Evolutionary conservation across 345 rosid genomes (phyloP), one percentile per base, ranked within the genome.

Genomic region (Pugionium dolabratum): DNA sequence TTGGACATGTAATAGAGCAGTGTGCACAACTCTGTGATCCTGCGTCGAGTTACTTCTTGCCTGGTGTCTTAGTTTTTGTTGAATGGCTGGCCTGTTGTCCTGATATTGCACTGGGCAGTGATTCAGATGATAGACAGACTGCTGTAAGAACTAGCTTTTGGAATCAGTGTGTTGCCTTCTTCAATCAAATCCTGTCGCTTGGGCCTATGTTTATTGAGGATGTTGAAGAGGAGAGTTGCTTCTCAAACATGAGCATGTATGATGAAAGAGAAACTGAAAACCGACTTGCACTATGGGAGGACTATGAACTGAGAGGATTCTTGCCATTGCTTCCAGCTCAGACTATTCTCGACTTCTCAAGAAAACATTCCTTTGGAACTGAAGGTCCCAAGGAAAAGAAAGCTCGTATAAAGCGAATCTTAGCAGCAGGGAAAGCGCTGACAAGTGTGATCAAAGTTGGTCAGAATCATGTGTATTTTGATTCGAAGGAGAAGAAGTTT

Each of bases 51-150:
- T 85, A 74, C 57, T 81, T 87, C 48, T 70, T 94, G 62, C 93
- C 99, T 62, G 89, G 96, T 35, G 73, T 88, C 67, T 73, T 94
- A 41, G 88, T 94, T 52, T 88, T 88, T 74, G 75, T 90, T 56
- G 99, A 94, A 76, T 94, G 99, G 97, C 70, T 90, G 80, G 97
- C 97, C 41, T 90, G 91, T 67, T 85, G 65, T 75, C 93, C 97
- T 39, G 97, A 88, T 70, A 50, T 85, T 67, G 93, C 90, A 42
- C 47, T 78, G 4, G 88, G 84, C 49, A 79, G 74, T 60, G 93
- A 87, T 63, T 65, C 66, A 53, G 96, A 88, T 77, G 95, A 87
- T 78, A 83, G 75, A 57, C 96, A 84, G 78, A 71, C 71, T 26
- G 62, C 78, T 55, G 84, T 73, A 47, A 82, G 93, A 70, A 79